phyloP scores from a whole-genome alignment of 1,284 basidiomycete species.

The Ganoderma leucocontextum region DNA sequence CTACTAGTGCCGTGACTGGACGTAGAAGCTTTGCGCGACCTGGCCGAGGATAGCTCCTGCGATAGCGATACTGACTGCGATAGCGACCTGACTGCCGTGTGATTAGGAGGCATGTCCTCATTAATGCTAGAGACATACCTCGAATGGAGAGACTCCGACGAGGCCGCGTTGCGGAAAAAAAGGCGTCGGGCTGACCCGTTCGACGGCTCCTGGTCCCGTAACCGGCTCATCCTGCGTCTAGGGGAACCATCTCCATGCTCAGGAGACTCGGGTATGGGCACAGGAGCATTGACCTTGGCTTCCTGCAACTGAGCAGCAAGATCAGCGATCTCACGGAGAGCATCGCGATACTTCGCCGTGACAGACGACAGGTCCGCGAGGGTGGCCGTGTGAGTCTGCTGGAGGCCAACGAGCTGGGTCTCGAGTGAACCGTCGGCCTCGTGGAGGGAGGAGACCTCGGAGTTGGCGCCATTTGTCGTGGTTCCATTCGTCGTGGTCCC shows the following conservation, averaged over 20 bases:
- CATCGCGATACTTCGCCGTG: conserved; percentile 85
- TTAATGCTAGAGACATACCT: conserved; percentile 56
- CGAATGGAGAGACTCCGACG: conserved; percentile 83
- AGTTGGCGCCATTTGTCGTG: conserved; percentile 35
- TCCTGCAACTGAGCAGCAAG: conserved; percentile 87
- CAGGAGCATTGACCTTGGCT: conserved; percentile 60
- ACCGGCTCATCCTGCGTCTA: conserved; percentile 60
- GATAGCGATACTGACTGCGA: conserved; percentile 91
- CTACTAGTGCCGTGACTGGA: conserved; percentile 77
- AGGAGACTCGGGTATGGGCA: conserved; percentile 56
- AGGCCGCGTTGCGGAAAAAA: conserved; percentile 89
- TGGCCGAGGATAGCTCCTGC: conserved; percentile 93
- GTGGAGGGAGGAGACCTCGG: conserved; percentile 35
- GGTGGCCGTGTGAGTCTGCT: conserved; percentile 81
- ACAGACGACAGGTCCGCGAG: conserved; percentile 82
- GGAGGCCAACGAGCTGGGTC: conserved; percentile 69
- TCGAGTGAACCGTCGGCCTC: conserved; percentile 51
- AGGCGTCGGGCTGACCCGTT: conserved; percentile 48
- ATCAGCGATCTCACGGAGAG: conserved; percentile 89
- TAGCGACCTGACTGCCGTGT: conserved; percentile 57
- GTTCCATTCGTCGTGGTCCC: conserved; percentile 37
- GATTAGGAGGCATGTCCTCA: conserved; percentile 26
- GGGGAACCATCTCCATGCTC: conserved; percentile 58
- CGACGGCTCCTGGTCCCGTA: conserved; percentile 60
- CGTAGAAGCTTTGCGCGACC: conserved; percentile 81